These are phyloP conservation scores for Phytophthora meadii DNA, from an alignment of 352 stramenopile species.

Conservation along the genomic window DNA sequence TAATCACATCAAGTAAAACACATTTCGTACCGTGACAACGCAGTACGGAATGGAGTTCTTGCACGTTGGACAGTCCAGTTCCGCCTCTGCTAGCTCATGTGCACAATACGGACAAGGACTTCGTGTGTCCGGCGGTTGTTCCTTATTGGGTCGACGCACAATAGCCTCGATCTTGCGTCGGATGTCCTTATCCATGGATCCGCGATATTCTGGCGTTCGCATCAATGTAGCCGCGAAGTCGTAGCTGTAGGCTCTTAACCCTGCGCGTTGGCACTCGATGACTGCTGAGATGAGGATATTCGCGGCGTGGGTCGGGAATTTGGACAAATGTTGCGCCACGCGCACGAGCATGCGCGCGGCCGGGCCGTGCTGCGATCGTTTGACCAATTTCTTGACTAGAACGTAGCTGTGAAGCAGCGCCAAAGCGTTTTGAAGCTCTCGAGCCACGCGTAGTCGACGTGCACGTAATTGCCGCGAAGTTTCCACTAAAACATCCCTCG, in stretches of 20 bases:
- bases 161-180: constrained; percentile 96
- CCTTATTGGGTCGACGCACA: constrained; percentile 91
- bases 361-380: constrained; percentile 82
- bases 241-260: constrained; percentile 90
- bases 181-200: constrained; percentile 90
- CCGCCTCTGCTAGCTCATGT: constrained; percentile 78
- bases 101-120: constrained; percentile 89
- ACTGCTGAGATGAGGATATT: constrained; percentile 94
- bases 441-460: constrained; percentile 89
- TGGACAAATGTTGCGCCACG: constrained; percentile 92
- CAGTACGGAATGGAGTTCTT: constrained; percentile 95
- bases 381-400: constrained; percentile 94
- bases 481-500: constrained; percentile 92
- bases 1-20: not conserved
- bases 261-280: constrained; percentile 94
- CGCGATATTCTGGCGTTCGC: constrained; percentile 87
- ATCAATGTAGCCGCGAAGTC: constrained; percentile 94
- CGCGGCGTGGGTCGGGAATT: constrained; percentile 91
- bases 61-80: constrained; percentile 92
- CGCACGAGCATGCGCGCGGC: constrained; percentile 91
- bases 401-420: constrained; percentile 95
- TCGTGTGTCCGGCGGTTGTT: constrained; percentile 71
- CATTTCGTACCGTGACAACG: constrained; percentile 78
- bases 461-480: constrained; percentile 87
- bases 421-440: constrained; percentile 87